Base-by-base conservation (phyloP, 2,329 filamentous ascomycete genomes). In the Paradendryphiella salina region DNA sequence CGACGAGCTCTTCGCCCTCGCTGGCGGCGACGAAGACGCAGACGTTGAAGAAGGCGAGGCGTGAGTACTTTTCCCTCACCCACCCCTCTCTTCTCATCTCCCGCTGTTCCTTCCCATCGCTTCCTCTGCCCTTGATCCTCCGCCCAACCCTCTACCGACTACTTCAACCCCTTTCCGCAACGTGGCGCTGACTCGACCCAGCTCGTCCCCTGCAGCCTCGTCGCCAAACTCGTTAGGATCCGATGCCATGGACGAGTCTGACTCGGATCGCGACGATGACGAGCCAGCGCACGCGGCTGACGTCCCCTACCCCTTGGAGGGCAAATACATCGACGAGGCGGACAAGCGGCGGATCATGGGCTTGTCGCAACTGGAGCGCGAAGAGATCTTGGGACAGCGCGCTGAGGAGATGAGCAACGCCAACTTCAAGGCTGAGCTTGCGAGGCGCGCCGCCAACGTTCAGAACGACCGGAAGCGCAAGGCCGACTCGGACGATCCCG, bases 1-100 rank as follows among this genome's bases (percentile, higher is more conserved):
- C 71, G 91, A 93, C 65, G 93, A 96, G 78, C 86, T 97, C 60
- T 87, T 97, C 59, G 92, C 90, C 68, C 85, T 97, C 60, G 94
- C 92, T 46, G 94, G 90, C 66, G 90, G 89, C 62, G 85, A 84
- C 34, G 70, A 73, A 42, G 70, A 73, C 38, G 84, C 84, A 48
- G 70, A 73, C 40, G 84, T 85, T 48, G 87, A 89, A 64, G 89
- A 95, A 70, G 89, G 89, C 60, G 90, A 96, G 79, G 83, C 87
- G 89, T 93, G 82, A 85, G 88, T 84, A 40, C 51, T 21, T 56
- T 54, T 33, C 36, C 53, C 43, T 59, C 55, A 46, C 54, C 41
- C 43, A 26, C 42, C 42, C 39, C 23, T 32, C 41, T 26, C n/a
- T 46, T 14, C 28, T 21, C 54, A 29, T 51, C 55, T 51, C 21